Base-by-base conservation (phyloP, 2,329 filamentous ascomycete species). In the Diaporthe longicolla region DNA sequence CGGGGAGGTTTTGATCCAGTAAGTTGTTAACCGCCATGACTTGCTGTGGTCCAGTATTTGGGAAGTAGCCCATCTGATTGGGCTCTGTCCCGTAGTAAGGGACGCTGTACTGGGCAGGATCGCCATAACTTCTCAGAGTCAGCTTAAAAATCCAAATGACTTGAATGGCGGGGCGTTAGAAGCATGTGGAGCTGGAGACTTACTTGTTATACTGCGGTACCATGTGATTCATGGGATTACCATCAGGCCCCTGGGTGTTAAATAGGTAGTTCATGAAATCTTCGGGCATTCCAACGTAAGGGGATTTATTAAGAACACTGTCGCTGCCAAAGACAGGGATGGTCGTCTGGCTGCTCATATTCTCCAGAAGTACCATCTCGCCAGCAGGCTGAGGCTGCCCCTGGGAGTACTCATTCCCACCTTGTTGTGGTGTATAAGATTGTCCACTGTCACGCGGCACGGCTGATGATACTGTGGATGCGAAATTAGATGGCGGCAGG, bases 21-120 rank as follows among this genome's bases (percentile, higher is more conserved):
- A 97, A 88, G 78, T 93, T 97, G 73, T 93, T 96, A 63, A 98
- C 94, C 24, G 94, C 94, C 95, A 97, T 98, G 48, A 95, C 92
- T 79, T 97, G 94, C 77, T 94, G 92, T 4, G 90, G 89, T 71
- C 88, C 86, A 37, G 81, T 82, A 17, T 86, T 83, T n/a, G 88
- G 89, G 77, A 90, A 91, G 75, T 90, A 90, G 21, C 88, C 88
- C 58, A 89, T 79, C 48, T 86, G 82, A 43, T 84, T 81, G 50
- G 86, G 83, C 55, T 90, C 86, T 40, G 83, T 83, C 8, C 85
- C 84, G 57, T 88, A 85, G 75, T 89, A 89, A 4, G 89, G 84
- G 69, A 86, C 80, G 73, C 82, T 84, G 76, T 89, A 89, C 61
- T 86, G 86, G 37, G 75, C 54, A 61, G 87, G 85, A 50, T 90